Conservation (phyloP, 257 asterid genomes). For the Lycium ferocissimum region DNA sequence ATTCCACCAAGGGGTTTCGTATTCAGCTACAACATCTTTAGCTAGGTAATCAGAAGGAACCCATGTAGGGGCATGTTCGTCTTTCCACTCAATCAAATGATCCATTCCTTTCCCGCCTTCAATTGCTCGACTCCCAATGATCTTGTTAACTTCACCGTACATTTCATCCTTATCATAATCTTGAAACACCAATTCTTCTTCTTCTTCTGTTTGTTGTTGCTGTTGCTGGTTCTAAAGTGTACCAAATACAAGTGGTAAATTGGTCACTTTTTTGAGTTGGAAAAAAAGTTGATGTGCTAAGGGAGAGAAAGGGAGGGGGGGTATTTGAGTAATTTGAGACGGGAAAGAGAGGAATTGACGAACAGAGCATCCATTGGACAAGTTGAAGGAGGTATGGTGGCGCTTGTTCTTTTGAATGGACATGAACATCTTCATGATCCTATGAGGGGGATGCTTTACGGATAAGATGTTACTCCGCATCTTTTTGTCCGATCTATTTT, state of each 20-base stretch:
- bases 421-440: background rate
- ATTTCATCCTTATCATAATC: conserved; percentile 67
- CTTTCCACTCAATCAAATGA: conserved; percentile 90
- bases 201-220: no score
- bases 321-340: conserved; percentile 61
- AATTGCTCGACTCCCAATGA: conserved; percentile 75
- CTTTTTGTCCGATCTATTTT: no score
- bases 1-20: conserved; percentile 98
- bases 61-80: conserved; percentile 93
- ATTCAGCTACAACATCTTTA: conserved; percentile 81
- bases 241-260: conserved; percentile 43
- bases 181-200: conserved; percentile 40
- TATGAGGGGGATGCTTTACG: background rate
- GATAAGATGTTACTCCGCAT: no score
- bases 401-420: conserved; percentile 2
- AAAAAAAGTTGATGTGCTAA: conserved; percentile 41
- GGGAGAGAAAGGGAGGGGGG: conserved; percentile 42
- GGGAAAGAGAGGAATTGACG: conserved; percentile 52
- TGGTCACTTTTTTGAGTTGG: conserved; percentile 28
- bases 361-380: conserved; percentile 37
- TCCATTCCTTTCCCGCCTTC: conserved; percentile 70
- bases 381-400: background rate
- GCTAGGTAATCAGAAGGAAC: conserved; percentile 90
- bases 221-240: conserved; percentile 61
- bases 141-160: conserved; percentile 81